phyloP scores from a whole-genome alignment of 2,329 filamentous ascomycete genomes.

The Cladosporium austrohemisphaericum region DNA sequence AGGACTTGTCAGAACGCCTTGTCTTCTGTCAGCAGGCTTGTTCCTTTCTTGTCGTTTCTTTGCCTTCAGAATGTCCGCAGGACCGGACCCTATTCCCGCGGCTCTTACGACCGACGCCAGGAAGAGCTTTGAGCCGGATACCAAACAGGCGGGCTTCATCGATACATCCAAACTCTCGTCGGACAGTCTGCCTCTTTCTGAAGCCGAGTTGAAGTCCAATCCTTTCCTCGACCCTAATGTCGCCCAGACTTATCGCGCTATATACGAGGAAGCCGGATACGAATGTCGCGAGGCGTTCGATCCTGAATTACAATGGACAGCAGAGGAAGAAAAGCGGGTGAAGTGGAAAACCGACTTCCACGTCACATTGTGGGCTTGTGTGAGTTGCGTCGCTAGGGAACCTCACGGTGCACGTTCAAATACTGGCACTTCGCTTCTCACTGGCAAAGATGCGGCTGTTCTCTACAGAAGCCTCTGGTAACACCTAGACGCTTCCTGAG shows the following conservation, averaged over 20 bases:
- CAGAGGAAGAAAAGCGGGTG: slow-evolving; percentile 41
- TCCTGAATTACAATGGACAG: slow-evolving; percentile 43
- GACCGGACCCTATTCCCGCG: not conserved
- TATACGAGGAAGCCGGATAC: slow-evolving; percentile 54
- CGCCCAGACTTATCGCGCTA: slow-evolving; percentile 50
- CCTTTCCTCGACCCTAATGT: slow-evolving; percentile 50
- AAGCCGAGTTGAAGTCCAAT: slow-evolving; percentile 16
- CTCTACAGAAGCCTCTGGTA: too few relatives aligned
- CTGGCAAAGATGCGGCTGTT: too few relatives aligned
- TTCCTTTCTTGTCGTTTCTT: not conserved
- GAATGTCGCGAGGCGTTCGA: slow-evolving; percentile 50
- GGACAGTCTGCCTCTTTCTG: slow-evolving; percentile 5
- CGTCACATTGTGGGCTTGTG: slow-evolving; percentile 25
- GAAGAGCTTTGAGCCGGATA: slow-evolving; percentile 6
- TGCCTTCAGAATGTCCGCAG: not conserved
- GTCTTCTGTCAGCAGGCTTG: not conserved
- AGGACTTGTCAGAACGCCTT: not conserved
- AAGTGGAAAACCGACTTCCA: slow-evolving; percentile 23
- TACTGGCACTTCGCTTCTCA: too few relatives aligned
- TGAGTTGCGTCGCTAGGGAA: too few relatives aligned
- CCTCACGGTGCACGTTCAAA: too few relatives aligned
- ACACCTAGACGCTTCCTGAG: too few relatives aligned
- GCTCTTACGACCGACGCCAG: not conserved
- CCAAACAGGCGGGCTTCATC: slow-evolving; percentile 7
- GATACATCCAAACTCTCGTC: slow-evolving; percentile 5